Conservation (phyloP, 2,329 filamentous ascomycete genomes). For the Achaetomium macrosporum region DNA sequence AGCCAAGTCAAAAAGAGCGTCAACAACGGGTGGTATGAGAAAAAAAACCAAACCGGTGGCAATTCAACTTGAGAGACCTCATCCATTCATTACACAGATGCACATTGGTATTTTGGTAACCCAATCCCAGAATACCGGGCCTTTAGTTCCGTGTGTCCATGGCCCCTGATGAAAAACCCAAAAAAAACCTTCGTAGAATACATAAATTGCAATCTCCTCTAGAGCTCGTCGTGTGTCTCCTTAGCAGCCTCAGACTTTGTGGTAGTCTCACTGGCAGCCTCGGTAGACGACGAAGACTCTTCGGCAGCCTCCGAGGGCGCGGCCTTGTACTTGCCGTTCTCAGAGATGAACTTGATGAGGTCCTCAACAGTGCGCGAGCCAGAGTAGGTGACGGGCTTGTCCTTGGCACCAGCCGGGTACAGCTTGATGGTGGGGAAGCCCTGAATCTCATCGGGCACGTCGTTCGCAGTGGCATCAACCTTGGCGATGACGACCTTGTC, state of each 20-base stretch:
- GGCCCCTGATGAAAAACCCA: slow-evolving; percentile 21
- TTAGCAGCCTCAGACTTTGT: slow-evolving; percentile 39
- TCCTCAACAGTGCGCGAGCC: slow-evolving; percentile 88
- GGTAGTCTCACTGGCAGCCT: slow-evolving; percentile 29
- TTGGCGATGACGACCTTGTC: slow-evolving; percentile 90
- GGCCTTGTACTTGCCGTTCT: slow-evolving; percentile 87
- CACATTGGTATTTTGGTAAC: slow-evolving; percentile 24
- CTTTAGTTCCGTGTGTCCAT: slow-evolving; percentile 13
- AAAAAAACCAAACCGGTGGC: background rate
- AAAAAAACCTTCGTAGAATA: slow-evolving; percentile 22
- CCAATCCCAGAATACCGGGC: slow-evolving; percentile 20
- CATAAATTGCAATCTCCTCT: slow-evolving; percentile 35
- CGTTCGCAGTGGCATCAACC: slow-evolving; percentile 93
- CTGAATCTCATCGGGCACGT: slow-evolving; percentile 92
- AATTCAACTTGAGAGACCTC: background rate
- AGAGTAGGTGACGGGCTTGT: slow-evolving; percentile 75
- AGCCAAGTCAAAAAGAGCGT: background rate
- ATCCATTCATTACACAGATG: slow-evolving; percentile 20
- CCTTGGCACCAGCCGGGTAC: slow-evolving; percentile 86
- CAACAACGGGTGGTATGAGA: background rate
- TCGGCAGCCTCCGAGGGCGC: slow-evolving; percentile 54
- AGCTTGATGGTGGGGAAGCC: slow-evolving; percentile 99
- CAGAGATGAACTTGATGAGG: slow-evolving; percentile 83
- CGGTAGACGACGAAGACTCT: slow-evolving; percentile 43
- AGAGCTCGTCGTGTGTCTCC: slow-evolving; percentile 69